Evolutionary conservation across 306 rosid species (phyloP), one percentile per base, ranked within the genome.

Genomic region (Dryas octopetala): DNA sequence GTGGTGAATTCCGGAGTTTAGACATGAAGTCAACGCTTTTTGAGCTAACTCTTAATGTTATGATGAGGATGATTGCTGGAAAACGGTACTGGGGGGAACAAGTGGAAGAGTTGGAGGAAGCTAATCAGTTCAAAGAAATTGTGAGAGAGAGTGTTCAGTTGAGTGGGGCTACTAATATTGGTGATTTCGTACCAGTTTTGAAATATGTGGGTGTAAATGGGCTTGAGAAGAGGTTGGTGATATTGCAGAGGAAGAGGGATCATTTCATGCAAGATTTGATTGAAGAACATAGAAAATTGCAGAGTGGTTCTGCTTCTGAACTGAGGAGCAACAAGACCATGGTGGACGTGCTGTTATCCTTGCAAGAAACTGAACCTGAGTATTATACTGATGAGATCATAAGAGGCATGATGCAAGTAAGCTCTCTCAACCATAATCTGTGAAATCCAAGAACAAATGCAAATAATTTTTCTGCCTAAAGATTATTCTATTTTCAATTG

Each of bases 11-110:
- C 60, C 76, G 60, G 76, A 73, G 0, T 59, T 28, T 60, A 12
- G 77, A 71, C 23, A 44, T 78, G 82, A 53, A 78, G 23, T 15
- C 67, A 0, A 17, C 40, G 16, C 53, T 71, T 13, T 54, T 62
- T 48, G 68, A 66, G 74, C 62, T 79, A 47, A 79, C 54, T 15
- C 76, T 86, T 8, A 81, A 83, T 23, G 73, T 80, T 4, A 74
- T 75, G 15, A 66, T 86, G 85, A 80, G 87, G 65, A 80, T 75
- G 81, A 61, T 86, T 43, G 84, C 77, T 0, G 87, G 89, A 48
- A 86, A 77, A 52, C 47, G 87, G 50, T 83, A 80, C 48, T 86
- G 57, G 17, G 81, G 83, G 5, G 79, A 79, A 4, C 66, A 79
- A 3, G 45, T 43, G 43, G 58, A 4, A 23, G 69, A 52, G 1